Evolutionary conservation across 805 yeast genomes (phyloP).

Genomic region (Helenozyma baotianmanensis): DNA sequence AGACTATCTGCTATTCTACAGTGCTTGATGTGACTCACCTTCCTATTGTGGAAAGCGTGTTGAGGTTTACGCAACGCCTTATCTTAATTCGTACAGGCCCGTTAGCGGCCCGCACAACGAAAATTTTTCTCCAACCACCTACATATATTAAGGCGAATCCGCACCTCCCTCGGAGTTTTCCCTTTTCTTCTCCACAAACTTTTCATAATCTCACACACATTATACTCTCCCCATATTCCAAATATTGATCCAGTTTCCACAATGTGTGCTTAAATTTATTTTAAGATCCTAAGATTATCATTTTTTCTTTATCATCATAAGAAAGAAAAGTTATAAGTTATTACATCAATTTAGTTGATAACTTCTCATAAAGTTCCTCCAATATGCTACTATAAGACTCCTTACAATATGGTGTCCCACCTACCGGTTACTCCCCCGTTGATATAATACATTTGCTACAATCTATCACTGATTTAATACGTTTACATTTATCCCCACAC

Average conservation of each 20-base stretch:
- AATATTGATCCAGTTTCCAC: slow-evolving; percentile 11
- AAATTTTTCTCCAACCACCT: slow-evolving; percentile 10
- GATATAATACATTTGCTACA: slow-evolving; percentile 1
- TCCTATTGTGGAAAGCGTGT: slow-evolving; percentile 1
- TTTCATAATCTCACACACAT: slow-evolving; percentile 9
- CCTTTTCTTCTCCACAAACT: slow-evolving; percentile 4
- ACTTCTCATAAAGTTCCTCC: slow-evolving; percentile 18
- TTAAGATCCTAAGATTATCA: slow-evolving; percentile 17
- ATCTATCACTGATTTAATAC: slow-evolving; percentile 8
- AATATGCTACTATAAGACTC: slow-evolving; percentile 32
- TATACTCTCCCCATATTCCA: slow-evolving; percentile 7
- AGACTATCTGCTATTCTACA: no score
- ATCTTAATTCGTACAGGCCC: no score
- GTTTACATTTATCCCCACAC: slow-evolving; percentile 9
- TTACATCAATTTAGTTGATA: slow-evolving; percentile 19
- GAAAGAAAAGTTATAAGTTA: slow-evolving; percentile 16
- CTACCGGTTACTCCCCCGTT: slow-evolving; percentile 12
- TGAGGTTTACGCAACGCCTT: no score
- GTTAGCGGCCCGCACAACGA: slow-evolving; percentile 1
- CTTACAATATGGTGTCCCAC: slow-evolving; percentile 33
- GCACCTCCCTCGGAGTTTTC: not conserved
- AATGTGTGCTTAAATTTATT: slow-evolving; percentile 35
- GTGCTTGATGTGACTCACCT: slow-evolving; percentile 7
- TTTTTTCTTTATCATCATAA: slow-evolving; percentile 13
- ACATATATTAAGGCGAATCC: slow-evolving; percentile 8